Percentiles rank a stretch among this genome's conserved stretches.
phyloP scores from a whole-genome alignment of 495 filamentous ascomycete genomes.

The Neohortaea acidophila region DNA sequence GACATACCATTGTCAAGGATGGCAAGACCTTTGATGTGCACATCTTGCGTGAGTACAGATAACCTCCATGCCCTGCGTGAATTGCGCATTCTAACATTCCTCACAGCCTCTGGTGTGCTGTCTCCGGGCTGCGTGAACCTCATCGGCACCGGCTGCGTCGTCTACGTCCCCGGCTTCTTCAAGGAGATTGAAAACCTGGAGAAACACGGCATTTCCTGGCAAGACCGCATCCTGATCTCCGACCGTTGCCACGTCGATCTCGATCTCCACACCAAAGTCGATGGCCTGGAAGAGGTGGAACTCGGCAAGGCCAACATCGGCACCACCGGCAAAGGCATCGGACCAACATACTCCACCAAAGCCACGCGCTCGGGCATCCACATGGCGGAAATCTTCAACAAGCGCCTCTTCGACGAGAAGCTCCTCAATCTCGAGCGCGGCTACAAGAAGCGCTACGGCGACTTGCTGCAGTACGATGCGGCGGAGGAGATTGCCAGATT shows the following conservation, averaged over 20 bases:
- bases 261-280: conserved; percentile 66
- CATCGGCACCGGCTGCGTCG: conserved; percentile 71
- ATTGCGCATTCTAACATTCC: conserved; percentile 37
- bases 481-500: conserved; percentile 64
- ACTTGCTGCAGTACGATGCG: conserved; percentile 56
- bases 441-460: conserved; percentile 61
- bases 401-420: conserved; percentile 57
- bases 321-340: conserved; percentile 34
- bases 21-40: conserved; percentile 18
- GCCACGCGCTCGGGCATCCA: conserved; percentile 59
- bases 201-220: conserved; percentile 52
- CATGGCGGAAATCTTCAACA: conserved; percentile 60
- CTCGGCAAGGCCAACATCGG: conserved; percentile 45
- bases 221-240: conserved; percentile 58
- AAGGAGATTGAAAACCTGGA: conserved; percentile 60
- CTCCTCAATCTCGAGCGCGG: conserved; percentile 48
- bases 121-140: conserved; percentile 59
- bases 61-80: neutral
- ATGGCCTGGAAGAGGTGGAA: conserved; percentile 66
- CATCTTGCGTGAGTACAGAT: conserved; percentile 14
- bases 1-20: conserved; percentile 43
- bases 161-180: conserved; percentile 80
- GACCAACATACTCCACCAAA: conserved; percentile 68
- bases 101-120: conserved; percentile 46
- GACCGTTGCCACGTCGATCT: conserved; percentile 75